Base-by-base conservation (phyloP, 495 filamentous ascomycete species). In the Penicillium egyptiacum region DNA sequence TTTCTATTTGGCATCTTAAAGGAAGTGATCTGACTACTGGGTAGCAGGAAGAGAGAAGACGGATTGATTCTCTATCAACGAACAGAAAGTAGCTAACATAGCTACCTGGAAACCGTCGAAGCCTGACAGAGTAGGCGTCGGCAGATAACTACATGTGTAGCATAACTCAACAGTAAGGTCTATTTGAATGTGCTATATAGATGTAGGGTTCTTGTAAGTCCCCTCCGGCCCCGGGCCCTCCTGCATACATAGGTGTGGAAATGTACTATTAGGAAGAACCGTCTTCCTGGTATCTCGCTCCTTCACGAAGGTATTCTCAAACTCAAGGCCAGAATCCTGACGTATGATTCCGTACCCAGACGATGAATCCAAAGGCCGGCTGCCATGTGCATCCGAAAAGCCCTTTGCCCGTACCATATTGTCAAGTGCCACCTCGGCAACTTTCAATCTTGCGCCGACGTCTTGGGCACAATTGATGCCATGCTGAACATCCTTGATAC, bases 401-500 rank as follows among this genome's bases (percentile, higher is more conserved):
- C 9, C 37, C 16, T 59, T 59, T 11, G 57, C 57, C 5, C 57
- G 57, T 16, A 26, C 2, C 28, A 55, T 53, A 49, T 59, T 54
- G 2, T 59, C 57, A 44, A 55, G 9, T 4, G 31, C 52, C 14
- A 59, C 45, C 31, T 59, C 57, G 1, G 51, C 57, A 30, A 59
- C 57, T 16, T 35, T 55, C 16, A 59, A 31, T 35, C 57, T 55
- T 19, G 44, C 42, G 12, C 57, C 57, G 4, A 30, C 52, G n/a
- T 39, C 35, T 23, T 43, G 11, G 12, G 57, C 57, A 12, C 23
- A 55, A 39, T 19, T 49, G 31, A 59, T 50, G 19, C 51, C 52
- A 22, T 59, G 57, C 16, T 46, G 41, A 7, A 55, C 52, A 44
- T 59, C 57, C 16, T 59, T 59, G 42, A 59, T 53, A n/a, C 51